phyloP scores from a whole-genome alignment of 2,329 filamentous ascomycete genomes.

The Colletotrichum musae region DNA sequence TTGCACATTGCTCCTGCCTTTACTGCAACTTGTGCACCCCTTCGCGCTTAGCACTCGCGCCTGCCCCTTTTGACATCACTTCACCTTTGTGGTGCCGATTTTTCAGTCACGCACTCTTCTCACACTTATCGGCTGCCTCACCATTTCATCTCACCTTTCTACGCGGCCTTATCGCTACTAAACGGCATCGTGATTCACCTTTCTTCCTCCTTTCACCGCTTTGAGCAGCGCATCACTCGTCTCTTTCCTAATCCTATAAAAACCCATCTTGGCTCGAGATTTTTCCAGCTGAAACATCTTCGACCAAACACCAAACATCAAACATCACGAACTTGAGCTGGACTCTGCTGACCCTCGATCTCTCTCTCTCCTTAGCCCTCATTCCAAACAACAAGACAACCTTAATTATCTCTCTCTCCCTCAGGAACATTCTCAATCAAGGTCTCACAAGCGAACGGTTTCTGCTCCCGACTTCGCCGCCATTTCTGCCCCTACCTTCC shows the following conservation, averaged over 20 bases:
- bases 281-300: background rate
- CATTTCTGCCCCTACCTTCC: constrained; percentile 41
- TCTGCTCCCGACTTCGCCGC: constrained; percentile 64
- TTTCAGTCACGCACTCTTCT: constrained; percentile 6
- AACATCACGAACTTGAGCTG: constrained; percentile 17
- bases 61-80: background rate
- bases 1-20: too few relatives aligned
- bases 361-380: constrained; percentile 27
- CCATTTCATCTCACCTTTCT: background rate
- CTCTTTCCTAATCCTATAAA: background rate
- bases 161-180: too few relatives aligned
- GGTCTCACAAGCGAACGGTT: constrained; percentile 63
- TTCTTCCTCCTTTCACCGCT: background rate
- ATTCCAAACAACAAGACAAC: constrained; percentile 38
- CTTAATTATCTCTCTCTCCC: constrained; percentile 38
- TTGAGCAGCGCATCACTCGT: background rate
- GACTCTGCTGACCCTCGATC: constrained; percentile 24
- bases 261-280: background rate
- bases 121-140: background rate
- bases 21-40: too few relatives aligned
- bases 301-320: constrained; percentile 5
- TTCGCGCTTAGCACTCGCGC: too few relatives aligned
- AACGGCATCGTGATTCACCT: constrained; percentile 12
- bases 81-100: background rate
- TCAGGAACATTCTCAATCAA: constrained; percentile 43